phyloP scores from a whole-genome alignment of 2,329 filamentous ascomycete species.

The Fonsecaea monophora region DNA sequence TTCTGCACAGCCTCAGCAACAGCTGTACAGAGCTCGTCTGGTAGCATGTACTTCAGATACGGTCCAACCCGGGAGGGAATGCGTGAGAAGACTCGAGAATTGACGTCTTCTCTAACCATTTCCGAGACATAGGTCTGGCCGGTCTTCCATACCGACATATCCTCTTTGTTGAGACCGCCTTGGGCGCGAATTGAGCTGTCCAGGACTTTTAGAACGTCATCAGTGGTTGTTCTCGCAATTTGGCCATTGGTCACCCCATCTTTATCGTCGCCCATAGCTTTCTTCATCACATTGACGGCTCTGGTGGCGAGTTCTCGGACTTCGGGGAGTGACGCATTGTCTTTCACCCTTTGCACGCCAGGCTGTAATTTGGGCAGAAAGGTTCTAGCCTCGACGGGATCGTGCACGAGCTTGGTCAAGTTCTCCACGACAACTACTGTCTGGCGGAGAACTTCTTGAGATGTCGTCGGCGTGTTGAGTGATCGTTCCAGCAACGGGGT shows the following conservation, averaged over 20 bases:
- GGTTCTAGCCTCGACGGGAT: conserved; percentile 88
- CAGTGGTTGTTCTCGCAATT: conserved; percentile 70
- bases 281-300: conserved; percentile 84
- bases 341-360: conserved; percentile 86
- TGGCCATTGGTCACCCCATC: conserved; percentile 62
- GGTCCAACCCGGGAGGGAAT: conserved; percentile 72
- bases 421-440: conserved; percentile 98
- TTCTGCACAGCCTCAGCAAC: conserved; percentile 77
- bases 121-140: conserved; percentile 77
- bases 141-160: conserved; percentile 66
- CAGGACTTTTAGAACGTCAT: conserved; percentile 76
- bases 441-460: conserved; percentile 92
- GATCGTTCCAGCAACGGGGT: conserved; percentile 94
- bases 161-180: conserved; percentile 68
- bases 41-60: conserved; percentile 76
- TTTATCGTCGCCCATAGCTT: conserved; percentile 81
- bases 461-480: conserved; percentile 86
- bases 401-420: conserved; percentile 96
- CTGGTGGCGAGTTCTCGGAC: conserved; percentile 87
- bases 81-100: conserved; percentile 77
- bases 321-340: conserved; percentile 90
- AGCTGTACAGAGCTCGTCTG: conserved; percentile 66
- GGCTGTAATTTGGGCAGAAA: conserved; percentile 95
- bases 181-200: conserved; percentile 77
- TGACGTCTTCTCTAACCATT: conserved; percentile 87